Evolutionary conservation across 2,329 filamentous ascomycete genomes (phyloP).

Genomic region (Pseudogymnoascus sp.): DNA sequence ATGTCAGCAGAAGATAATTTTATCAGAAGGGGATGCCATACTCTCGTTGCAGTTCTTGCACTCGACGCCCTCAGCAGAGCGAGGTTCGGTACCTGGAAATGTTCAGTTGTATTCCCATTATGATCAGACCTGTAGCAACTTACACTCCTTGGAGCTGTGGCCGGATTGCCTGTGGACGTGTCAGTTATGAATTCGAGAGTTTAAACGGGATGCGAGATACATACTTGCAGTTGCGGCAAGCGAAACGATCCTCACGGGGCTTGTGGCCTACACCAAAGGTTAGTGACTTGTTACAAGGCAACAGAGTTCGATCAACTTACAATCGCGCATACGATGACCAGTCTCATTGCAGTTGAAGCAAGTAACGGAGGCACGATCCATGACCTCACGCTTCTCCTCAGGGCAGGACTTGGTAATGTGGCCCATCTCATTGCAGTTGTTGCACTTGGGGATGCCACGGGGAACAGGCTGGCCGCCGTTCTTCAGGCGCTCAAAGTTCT

Average conservation of each 20-base stretch:
- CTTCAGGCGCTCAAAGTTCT: constrained; percentile 56
- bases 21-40: constrained; percentile 14
- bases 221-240: constrained; percentile 62
- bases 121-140: constrained; percentile 2
- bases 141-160: constrained; percentile 29
- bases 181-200: constrained; percentile 23
- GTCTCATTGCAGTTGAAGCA: constrained; percentile 58
- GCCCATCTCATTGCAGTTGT: constrained; percentile 55
- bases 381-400: constrained; percentile 46
- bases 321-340: constrained; percentile 64
- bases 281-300: not conserved
- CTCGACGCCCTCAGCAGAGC: constrained; percentile 42
- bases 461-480: constrained; percentile 59
- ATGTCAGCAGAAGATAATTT: constrained; percentile 22
- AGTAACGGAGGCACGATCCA: constrained; percentile 40
- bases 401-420: constrained; percentile 55
- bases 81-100: constrained; percentile 40
- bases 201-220: constrained; percentile 23
- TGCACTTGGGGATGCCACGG: constrained; percentile 51
- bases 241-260: constrained; percentile 56
- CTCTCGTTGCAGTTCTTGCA: constrained; percentile 31
- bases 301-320: constrained; percentile 36
- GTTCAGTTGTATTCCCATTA: not conserved
- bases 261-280: constrained; percentile 36
- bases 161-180: constrained; percentile 27